Evolutionary conservation across 257 asterid species (phyloP).

Genomic region (Prunella vulgaris): DNA sequence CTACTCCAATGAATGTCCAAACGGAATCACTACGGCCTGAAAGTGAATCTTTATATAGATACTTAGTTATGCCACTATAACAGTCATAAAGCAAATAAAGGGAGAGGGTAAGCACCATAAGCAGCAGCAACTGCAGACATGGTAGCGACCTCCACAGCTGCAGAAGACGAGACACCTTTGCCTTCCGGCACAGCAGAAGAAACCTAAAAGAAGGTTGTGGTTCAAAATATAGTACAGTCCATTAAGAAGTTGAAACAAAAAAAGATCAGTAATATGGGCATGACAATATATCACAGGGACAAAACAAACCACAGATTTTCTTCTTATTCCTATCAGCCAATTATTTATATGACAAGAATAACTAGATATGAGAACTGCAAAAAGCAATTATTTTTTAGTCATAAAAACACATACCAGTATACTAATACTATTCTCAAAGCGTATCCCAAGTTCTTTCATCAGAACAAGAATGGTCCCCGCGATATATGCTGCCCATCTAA

Average conservation of each 20-base stretch:
- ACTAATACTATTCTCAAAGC: constrained; percentile 77
- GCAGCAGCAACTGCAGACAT: constrained; percentile 95
- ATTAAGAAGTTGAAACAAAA: not conserved
- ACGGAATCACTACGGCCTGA: no score
- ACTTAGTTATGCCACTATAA: not conserved
- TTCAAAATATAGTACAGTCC: not conserved
- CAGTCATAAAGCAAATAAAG: constrained; percentile 6
- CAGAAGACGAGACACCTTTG: constrained; percentile 97
- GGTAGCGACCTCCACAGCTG: constrained; percentile 95
- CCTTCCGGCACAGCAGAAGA: constrained; percentile 99
- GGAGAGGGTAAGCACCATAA: constrained; percentile 48
- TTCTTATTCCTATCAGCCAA: not conserved
- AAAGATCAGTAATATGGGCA: not conserved
- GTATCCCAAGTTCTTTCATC: constrained; percentile 80
- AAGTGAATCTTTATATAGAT: not conserved
- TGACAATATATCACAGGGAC: no score
- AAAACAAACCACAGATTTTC: not conserved
- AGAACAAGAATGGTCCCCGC: constrained; percentile 97
- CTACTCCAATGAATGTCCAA: no score
- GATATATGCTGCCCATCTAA: constrained; percentile 99
- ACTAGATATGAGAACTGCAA: not conserved
- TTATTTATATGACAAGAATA: not conserved
- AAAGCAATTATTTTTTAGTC: not conserved
- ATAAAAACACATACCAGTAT: constrained; percentile 53
- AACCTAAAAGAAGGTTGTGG: constrained; percentile 43